A percentile compares a stretch with the other conserved stretches of the same genome.
These are phyloP conservation scores for Mesembryanthemum crystallinum DNA, from an alignment of 148 eudicot genomes.

Conservation along the genomic window DNA sequence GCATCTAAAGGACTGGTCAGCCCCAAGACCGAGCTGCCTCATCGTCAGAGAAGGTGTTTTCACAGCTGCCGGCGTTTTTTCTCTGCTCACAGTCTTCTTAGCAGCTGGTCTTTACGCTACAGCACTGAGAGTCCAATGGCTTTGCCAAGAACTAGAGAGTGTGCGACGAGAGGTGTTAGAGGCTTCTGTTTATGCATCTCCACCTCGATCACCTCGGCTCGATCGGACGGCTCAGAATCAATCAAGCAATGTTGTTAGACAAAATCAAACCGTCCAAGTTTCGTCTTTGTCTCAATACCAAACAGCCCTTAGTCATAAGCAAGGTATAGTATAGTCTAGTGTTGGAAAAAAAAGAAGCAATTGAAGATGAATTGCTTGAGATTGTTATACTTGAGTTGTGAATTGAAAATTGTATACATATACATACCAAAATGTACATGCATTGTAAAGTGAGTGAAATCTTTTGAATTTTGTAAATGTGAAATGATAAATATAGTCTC, in stretches of 20 bases:
- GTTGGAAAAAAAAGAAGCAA: neutral
- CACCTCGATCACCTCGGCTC: constrained; percentile 49
- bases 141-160: constrained; percentile 46
- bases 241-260: constrained; percentile 8
- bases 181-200: constrained; percentile 53
- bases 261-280: constrained; percentile 22
- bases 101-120: constrained; percentile 71
- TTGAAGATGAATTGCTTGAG: neutral
- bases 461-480: neutral
- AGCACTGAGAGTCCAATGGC: constrained; percentile 47
- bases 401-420: neutral
- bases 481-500: neutral
- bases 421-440: constrained; percentile 25
- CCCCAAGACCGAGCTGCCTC: constrained; percentile 57
- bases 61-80: constrained; percentile 69
- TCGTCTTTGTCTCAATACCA: constrained; percentile 1
- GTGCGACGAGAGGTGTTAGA: constrained; percentile 44
- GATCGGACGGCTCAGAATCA: constrained; percentile 16
- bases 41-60: constrained; percentile 54
- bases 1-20: constrained; percentile 64
- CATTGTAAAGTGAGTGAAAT: constrained; percentile 4
- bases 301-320: neutral
- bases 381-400: constrained; percentile 12
- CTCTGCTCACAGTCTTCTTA: constrained; percentile 57
- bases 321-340: constrained; percentile 21